A percentile compares a stretch with the other conserved stretches of the same genome.
These are phyloP conservation scores for Cladosporium halotolerans DNA, from an alignment of 2,329 filamentous ascomycete species.

Conservation along the genomic window DNA sequence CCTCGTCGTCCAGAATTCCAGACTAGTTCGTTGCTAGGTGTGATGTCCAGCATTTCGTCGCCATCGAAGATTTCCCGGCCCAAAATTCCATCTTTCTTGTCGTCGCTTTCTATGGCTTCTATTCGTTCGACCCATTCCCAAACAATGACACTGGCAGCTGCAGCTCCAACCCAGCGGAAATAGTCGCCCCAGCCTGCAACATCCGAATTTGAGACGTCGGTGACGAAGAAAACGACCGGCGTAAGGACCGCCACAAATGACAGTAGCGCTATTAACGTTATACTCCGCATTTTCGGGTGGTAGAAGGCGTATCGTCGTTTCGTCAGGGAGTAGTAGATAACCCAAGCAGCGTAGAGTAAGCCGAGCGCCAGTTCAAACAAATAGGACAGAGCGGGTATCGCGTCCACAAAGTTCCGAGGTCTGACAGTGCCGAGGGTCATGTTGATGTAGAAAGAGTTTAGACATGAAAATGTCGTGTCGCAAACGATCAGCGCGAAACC, in stretches of 20 bases:
- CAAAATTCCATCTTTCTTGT: conserved; percentile 87
- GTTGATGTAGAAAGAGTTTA: conserved; percentile 74
- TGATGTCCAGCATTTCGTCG: conserved; percentile 79
- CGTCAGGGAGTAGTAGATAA: conserved; percentile 87
- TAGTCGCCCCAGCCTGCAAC: conserved; percentile 93
- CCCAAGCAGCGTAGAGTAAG: conserved; percentile 85
- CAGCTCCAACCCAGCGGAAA: conserved; percentile 91
- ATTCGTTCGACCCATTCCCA: conserved; percentile 98
- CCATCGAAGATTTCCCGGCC: conserved; percentile 89
- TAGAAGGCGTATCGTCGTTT: conserved; percentile 89
- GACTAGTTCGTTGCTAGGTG: conserved; percentile 51
- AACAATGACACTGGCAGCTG: conserved; percentile 89
- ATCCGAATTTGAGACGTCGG: conserved; percentile 79
- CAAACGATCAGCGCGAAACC: conserved; percentile 89
- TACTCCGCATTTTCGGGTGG: conserved; percentile 84
- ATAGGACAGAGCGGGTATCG: conserved; percentile 85
- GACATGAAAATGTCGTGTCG: conserved; percentile 81
- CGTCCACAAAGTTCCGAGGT: conserved; percentile 75
- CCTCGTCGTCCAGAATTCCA: conserved; percentile 42
- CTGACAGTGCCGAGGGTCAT: conserved; percentile 43
- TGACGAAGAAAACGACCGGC: conserved; percentile 85
- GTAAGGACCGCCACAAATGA: conserved; percentile 78
- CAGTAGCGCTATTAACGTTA: conserved; percentile 70
- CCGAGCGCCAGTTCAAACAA: conserved; percentile 83
- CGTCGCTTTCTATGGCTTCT: conserved; percentile 83